Evolutionary conservation across 345 rosid species (phyloP).

Genomic region (Rubroshorea leprosula): DNA sequence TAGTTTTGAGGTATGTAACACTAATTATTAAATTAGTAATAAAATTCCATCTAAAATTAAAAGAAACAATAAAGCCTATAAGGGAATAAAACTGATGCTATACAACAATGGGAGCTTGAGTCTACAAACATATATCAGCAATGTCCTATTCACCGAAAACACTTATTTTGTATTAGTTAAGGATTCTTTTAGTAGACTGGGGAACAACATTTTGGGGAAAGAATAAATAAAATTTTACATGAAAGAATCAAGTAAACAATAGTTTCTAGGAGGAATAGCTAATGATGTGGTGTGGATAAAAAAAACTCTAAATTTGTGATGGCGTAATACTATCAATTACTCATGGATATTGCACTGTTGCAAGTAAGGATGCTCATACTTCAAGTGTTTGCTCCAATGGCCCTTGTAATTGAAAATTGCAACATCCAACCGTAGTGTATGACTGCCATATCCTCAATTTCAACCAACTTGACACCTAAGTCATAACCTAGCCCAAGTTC

Average conservation of each 20-base stretch:
- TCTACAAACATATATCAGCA: slow-evolving; percentile 23
- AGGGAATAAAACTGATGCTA: neutral
- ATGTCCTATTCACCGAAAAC: neutral
- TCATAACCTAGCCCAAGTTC: slow-evolving; percentile 72
- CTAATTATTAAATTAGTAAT: too few relatives aligned
- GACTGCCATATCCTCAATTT: slow-evolving; percentile 67
- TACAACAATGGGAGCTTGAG: neutral
- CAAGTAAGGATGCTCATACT: slow-evolving; percentile 41
- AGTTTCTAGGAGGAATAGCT: slow-evolving; percentile 11
- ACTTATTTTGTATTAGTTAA: slow-evolving; percentile 26
- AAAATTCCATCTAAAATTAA: too few relatives aligned
- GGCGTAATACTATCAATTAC: slow-evolving; percentile 22
- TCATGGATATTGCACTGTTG: slow-evolving; percentile 66
- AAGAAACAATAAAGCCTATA: too few relatives aligned
- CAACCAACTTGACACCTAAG: slow-evolving; percentile 35
- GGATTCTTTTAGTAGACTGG: slow-evolving; percentile 23
- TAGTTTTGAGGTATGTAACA: too few relatives aligned
- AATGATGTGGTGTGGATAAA: slow-evolving; percentile 3
- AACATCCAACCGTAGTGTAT: slow-evolving; percentile 85
- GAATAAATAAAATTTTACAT: slow-evolving; percentile 33
- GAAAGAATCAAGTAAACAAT: slow-evolving; percentile 28
- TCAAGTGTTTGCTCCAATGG: slow-evolving; percentile 65
- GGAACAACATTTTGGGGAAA: slow-evolving; percentile 13
- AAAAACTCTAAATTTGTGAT: slow-evolving; percentile 4
- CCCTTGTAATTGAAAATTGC: slow-evolving; percentile 64